These are phyloP conservation scores for Lasiosphaeris hirsuta DNA, from an alignment of 495 filamentous ascomycete genomes.

Conservation along the genomic window DNA sequence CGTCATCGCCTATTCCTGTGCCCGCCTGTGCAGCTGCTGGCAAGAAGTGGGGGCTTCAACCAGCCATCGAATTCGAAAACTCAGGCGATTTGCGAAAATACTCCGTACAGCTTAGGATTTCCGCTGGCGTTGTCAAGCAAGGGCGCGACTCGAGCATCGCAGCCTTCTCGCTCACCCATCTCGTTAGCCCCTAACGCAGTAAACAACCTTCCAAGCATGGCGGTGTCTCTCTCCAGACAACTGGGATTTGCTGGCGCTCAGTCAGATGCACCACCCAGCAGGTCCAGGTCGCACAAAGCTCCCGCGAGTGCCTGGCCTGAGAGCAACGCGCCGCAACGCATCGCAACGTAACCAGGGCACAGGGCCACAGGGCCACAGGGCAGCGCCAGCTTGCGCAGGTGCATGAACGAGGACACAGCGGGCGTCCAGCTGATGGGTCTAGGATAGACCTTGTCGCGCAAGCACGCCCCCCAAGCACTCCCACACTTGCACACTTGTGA, in stretches of 20 bases:
- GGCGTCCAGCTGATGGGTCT: slow-evolving; percentile 19
- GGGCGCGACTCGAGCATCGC: too few species aligned
- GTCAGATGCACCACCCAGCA: not conserved
- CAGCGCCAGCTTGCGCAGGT: slow-evolving; percentile 18
- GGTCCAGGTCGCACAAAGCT: not conserved
- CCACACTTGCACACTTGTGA: too few species aligned
- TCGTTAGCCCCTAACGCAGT: too few species aligned
- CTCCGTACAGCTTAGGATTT: too few species aligned
- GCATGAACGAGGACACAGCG: slow-evolving; percentile 23
- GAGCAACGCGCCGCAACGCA: not conserved
- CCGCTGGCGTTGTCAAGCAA: too few species aligned
- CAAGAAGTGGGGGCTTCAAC: not conserved
- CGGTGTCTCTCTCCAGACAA: slow-evolving; percentile 16
- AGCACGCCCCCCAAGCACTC: not conserved
- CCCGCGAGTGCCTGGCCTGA: slow-evolving; percentile 2
- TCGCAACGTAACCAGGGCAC: not conserved
- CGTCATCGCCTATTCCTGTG: slow-evolving; percentile 5
- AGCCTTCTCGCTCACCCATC: too few species aligned
- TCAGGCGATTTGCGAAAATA: too few species aligned
- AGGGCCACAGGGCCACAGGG: not conserved
- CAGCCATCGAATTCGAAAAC: too few species aligned
- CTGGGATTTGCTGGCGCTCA: not conserved
- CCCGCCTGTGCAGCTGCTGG: not conserved
- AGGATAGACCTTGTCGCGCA: slow-evolving; percentile 6
- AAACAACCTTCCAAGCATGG: not conserved